phyloP scores from a whole-genome alignment of 129 eudicot genomes.

The Centaurea solstitialis region DNA sequence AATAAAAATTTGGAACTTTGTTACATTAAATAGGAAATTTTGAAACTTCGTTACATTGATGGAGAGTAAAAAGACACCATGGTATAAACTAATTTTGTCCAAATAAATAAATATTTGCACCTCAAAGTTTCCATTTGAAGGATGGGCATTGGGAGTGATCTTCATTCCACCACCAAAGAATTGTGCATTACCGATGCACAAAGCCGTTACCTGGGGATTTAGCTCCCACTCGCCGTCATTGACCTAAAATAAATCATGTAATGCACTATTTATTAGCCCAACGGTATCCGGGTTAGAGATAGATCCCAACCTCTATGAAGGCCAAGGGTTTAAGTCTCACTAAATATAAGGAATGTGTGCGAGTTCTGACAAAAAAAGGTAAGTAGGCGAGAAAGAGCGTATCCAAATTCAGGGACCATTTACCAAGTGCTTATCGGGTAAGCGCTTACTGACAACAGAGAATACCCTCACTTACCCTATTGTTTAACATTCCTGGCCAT shows the following conservation, averaged over 20 bases:
- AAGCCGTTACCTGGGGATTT: constrained; percentile 83
- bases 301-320: no score
- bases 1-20: not conserved
- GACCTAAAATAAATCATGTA: constrained; percentile 46
- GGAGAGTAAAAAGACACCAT: not conserved
- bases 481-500: no score
- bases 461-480: no score
- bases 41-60: not conserved
- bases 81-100: not conserved
- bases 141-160: constrained; percentile 92
- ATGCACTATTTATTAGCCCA: constrained; percentile 3
- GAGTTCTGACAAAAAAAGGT: not conserved
- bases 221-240: constrained; percentile 94
- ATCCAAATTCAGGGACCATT: no score
- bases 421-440: no score
- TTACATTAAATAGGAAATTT: not conserved
- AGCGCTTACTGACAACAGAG: no score
- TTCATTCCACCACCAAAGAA: constrained; percentile 99
- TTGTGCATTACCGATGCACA: constrained; percentile 95
- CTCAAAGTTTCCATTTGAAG: constrained; percentile 81
- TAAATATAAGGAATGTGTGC: no score
- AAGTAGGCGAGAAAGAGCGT: not conserved
- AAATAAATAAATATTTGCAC: constrained; percentile 35
- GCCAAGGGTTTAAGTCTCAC: no score
- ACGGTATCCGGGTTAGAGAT: no score